Evolutionary conservation across 148 eudicot species (phyloP), one percentile per base, ranked within the genome.

Genomic region (Limonium bicolor): DNA sequence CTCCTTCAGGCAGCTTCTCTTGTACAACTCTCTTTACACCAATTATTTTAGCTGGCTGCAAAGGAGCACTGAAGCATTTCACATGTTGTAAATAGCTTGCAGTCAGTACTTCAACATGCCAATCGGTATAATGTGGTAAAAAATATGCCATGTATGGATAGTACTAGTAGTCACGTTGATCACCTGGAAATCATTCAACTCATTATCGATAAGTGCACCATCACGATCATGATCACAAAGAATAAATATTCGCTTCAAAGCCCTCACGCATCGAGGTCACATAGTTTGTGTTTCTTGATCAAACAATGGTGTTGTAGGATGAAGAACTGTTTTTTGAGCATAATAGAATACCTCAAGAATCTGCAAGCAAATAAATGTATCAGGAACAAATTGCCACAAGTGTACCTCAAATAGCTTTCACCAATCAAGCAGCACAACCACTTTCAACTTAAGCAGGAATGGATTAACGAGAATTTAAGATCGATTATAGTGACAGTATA

Each of bases 21-120:
- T 80, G 78, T 69, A 88, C 97, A 45, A 83, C 97, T 67, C 92
- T 77, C 69, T 88, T 88, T 46, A 88, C 97, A 53, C 77, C 92
- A 31, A 70, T 62, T 54, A 83, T 72, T 77, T 88, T 94, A 62
- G 92, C 65, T 54, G 94, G 86, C 54, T 83, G 97, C 33, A 88
- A 67, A 24, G 94, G 97, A 60, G 92, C 97, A 70, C 72, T 83
- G 65, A 88, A 88, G 60, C 94, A 88, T 54, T 77, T 88, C 49
- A 88, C 86, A 94, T 83, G 72, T 62, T 58, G 13, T 38, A 32
- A 49, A 12, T 4, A 39, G 25, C n/a, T n/a, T n/a, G n/a, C n/a
- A n/a, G n/a, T n/a, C n/a, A n/a, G n/a, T n/a, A n/a, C 17, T 17
- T 16, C 24, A 36, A 26, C 15, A 46, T 14, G 43, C 4, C 14